A percentile compares a stretch with the other conserved stretches of the same genome.
These are phyloP conservation scores for Flammula alnicola DNA, from an alignment of 1,284 basidiomycete species.

Conservation along the genomic window DNA sequence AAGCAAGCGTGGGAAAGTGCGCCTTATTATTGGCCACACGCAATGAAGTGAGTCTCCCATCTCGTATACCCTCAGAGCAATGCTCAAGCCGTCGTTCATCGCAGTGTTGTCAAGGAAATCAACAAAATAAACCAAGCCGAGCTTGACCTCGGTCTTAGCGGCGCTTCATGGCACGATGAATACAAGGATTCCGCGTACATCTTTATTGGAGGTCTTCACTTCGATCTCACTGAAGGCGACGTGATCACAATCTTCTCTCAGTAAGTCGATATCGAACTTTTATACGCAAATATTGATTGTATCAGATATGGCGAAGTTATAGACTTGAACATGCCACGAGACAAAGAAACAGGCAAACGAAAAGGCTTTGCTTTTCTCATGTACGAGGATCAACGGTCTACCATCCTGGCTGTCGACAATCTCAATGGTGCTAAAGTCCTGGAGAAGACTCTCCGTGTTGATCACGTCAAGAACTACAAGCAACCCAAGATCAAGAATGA, in stretches of 20 bases:
- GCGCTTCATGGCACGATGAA: slow-evolving; percentile 96
- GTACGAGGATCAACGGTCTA: slow-evolving; percentile 98
- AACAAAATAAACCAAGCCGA: slow-evolving; percentile 92
- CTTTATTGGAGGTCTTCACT: slow-evolving; percentile 86
- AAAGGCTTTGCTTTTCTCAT: slow-evolving; percentile 96
- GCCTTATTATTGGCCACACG: slow-evolving; percentile 30
- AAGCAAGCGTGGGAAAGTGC: slow-evolving; percentile 49
- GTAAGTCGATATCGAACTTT: slow-evolving; percentile 53
- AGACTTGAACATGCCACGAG: slow-evolving; percentile 93
- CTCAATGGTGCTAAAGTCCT: slow-evolving; percentile 93
- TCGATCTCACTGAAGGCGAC: slow-evolving; percentile 95
- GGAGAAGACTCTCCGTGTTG: slow-evolving; percentile 86
- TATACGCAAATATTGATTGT: neutral
- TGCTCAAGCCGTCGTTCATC: slow-evolving; percentile 19
- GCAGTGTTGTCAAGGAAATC: slow-evolving; percentile 91
- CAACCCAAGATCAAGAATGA: slow-evolving; percentile 83
- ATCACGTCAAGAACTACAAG: slow-evolving; percentile 95
- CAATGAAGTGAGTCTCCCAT: slow-evolving; percentile 67
- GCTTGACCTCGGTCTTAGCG: slow-evolving; percentile 78
- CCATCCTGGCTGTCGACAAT: slow-evolving; percentile 97
- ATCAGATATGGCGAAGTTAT: slow-evolving; percentile 92
- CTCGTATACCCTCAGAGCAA: slow-evolving; percentile 7
- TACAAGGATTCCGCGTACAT: slow-evolving; percentile 98
- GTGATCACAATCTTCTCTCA: slow-evolving; percentile 98
- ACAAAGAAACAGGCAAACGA: slow-evolving; percentile 88